Evolutionary conservation across 176 grass and related monocot species (phyloP), one percentile per base, ranked within the genome.

Genomic region (Avena atlantica): DNA sequence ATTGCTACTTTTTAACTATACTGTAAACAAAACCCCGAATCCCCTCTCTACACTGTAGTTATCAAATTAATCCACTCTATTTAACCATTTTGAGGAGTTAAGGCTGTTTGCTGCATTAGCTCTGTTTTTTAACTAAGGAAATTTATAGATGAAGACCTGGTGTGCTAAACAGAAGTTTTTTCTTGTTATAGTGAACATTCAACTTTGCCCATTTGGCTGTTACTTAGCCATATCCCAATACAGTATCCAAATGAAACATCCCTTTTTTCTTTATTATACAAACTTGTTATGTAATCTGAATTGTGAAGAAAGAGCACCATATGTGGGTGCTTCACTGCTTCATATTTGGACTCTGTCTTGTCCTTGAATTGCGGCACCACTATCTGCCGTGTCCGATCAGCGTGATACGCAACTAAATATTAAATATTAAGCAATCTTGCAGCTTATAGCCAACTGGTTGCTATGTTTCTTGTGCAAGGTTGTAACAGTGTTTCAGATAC

Each of bases 81-180:
- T 14, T 81, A 66, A 89, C 2, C 47, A 79, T 57, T 59, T n/a
- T 70, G 60, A 67, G 13, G 14, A 67, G 27, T 34, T 67, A 37
- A 13, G 40, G 53, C 74, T 70, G 23, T 53, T 80, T 85, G 57
- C 16, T 6, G 52, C 29, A 83, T 83, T 61, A 80, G 25, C 12
- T 83, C 15, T 48, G 1, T 78, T 34, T 68, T 86, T 25, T 42
- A 8, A 74, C 24, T 51, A n/a, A 45, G 44, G 70, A 78, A 78
- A 45, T 52, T 17, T 4, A 70, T 74, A 34, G 17, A 21, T 3
- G n/a, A 59, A 9, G 45, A 76, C 6, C 27, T 77, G 10, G 59
- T 50, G 17, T 61, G 44, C 15, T 24, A 23, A 89, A 80, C 6
- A 73, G 11, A 85, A 78, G 51, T 44, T 86, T 85, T 85, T 86